Conservation (phyloP, 2,329 filamentous ascomycete genomes). For the Colletotrichum neosansevieriae region DNA sequence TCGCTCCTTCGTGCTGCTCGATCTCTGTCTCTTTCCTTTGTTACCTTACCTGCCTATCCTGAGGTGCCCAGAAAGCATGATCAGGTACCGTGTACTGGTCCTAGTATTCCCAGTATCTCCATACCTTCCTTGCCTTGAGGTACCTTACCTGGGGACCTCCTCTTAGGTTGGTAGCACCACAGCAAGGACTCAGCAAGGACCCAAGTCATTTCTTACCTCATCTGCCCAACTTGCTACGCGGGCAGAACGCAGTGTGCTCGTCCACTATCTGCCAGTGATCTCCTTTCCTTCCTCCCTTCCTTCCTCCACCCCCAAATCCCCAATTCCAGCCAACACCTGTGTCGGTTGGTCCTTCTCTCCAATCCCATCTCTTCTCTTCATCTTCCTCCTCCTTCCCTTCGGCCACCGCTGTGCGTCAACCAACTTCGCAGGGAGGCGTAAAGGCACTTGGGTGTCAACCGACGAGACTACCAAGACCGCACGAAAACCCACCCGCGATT, state of each 20-base stretch:
- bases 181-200: neutral
- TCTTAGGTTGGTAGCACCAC: conserved; percentile 1
- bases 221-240: conserved; percentile 17
- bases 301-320: conserved; percentile 29
- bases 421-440: conserved; percentile 30
- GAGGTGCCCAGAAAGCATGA: too few relatives aligned
- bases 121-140: neutral
- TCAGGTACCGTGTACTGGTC: neutral
- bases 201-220: conserved; percentile 31
- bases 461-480: conserved; percentile 22
- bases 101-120: neutral
- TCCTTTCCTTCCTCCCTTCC: conserved; percentile 16
- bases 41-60: neutral
- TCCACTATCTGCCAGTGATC: conserved; percentile 35
- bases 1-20: neutral
- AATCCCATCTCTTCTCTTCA: conserved; percentile 27
- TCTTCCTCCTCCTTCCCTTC: conserved; percentile 4
- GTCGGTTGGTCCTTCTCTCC: conserved; percentile 24
- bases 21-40: conserved; percentile 5
- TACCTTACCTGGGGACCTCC: too few relatives aligned
- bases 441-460: conserved; percentile 39
- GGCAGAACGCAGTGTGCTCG: neutral
- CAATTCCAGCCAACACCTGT: conserved; percentile 28
- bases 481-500: conserved; percentile 38
- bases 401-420: conserved; percentile 20